These are phyloP conservation scores for Ambrosiella cleistominuta DNA, from an alignment of 2,329 filamentous ascomycete genomes.

Conservation along the genomic window DNA sequence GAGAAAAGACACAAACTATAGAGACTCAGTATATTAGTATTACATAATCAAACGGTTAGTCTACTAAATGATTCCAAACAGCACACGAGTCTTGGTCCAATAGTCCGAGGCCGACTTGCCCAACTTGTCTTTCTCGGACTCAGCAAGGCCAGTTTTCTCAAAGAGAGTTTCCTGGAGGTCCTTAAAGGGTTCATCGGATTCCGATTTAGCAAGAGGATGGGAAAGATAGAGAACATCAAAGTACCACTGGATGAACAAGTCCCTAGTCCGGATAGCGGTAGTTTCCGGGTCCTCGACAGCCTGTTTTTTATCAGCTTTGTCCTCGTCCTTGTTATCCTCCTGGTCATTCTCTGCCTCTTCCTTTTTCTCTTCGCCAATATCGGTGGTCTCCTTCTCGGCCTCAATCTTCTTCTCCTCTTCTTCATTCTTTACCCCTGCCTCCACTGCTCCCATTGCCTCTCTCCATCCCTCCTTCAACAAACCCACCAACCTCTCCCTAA, in stretches of 20 bases:
- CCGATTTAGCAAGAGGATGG: slow-evolving; percentile 24
- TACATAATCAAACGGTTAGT: not conserved
- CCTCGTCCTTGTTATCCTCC: not conserved
- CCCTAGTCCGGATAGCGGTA: slow-evolving; percentile 15
- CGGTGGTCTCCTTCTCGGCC: slow-evolving; percentile 12
- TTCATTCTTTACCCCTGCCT: slow-evolving; percentile 9
- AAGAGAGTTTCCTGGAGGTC: slow-evolving; percentile 30
- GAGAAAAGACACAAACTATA: slow-evolving; percentile 92
- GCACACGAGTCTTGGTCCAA: slow-evolving; percentile 62
- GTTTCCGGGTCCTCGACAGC: not conserved
- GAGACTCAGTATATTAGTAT: not conserved
- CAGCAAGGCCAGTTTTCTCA: slow-evolving; percentile 29
- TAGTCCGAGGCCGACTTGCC: slow-evolving; percentile 53
- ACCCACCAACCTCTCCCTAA: slow-evolving; percentile 42
- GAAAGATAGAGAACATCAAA: slow-evolving; percentile 40
- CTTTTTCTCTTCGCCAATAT: slow-evolving; percentile 3
- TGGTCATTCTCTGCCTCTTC: not conserved
- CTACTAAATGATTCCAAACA: slow-evolving; percentile 57
- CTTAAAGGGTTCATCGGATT: slow-evolving; percentile 21
- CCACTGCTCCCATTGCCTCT: slow-evolving; percentile 21
- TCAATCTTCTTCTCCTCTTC: slow-evolving; percentile 12
- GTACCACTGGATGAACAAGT: slow-evolving; percentile 41
- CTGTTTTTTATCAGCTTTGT: not conserved
- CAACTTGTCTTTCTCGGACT: slow-evolving; percentile 22
- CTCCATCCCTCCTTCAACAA: slow-evolving; percentile 34